Base-by-base conservation (phyloP, 2,329 filamentous ascomycete genomes). In the Ophiostoma ips region DNA sequence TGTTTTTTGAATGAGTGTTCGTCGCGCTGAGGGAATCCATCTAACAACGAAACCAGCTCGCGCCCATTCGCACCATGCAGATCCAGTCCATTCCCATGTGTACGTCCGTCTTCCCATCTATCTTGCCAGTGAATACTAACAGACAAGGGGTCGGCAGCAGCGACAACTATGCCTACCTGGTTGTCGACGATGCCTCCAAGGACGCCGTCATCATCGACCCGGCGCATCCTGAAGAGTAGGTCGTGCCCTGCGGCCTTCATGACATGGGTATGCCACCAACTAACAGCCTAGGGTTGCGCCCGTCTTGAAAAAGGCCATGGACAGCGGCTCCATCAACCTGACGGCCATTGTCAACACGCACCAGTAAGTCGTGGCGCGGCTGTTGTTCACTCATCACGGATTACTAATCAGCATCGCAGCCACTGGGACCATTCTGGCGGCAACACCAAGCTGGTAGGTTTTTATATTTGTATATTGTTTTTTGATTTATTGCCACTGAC, bases 371-470 rank as follows among this genome's bases (percentile, higher is more conserved):
- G 6, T 21, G 2, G n/a, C 16, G 4, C 2, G 10, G 16, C 5
- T 18, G 9, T 37, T n/a, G 5, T 13, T 24, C 33, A n/a, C 16
- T 41, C 18, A 12, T 18, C n/a, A n/a, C n/a, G n/a, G 2, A 28
- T 41, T 7, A 33, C 46, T 34, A 34, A 16, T 15, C 37, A 43
- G 15, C 6, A 21, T 5, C n/a, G n/a, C 16, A 95, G 89, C 63
- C 92, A 98, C 64, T 83, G 83, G 72, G 92, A 98, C 58, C 92
- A 98, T 66, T 83, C 92, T 1, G 92, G 92, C 55, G 92, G 92
- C 9, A 98, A 98, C 64, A 75, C 77, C 51, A 81, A 88, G 59
- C 74, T 95, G 55, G 87, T 89, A 68, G 12, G 38, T 35, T 13
- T 6, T 24, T 16, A 11, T 31, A 18, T 28, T 31, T 3, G 6